phyloP scores from a whole-genome alignment of 768 basidiomycete species.

The Pholiota molesta region DNA sequence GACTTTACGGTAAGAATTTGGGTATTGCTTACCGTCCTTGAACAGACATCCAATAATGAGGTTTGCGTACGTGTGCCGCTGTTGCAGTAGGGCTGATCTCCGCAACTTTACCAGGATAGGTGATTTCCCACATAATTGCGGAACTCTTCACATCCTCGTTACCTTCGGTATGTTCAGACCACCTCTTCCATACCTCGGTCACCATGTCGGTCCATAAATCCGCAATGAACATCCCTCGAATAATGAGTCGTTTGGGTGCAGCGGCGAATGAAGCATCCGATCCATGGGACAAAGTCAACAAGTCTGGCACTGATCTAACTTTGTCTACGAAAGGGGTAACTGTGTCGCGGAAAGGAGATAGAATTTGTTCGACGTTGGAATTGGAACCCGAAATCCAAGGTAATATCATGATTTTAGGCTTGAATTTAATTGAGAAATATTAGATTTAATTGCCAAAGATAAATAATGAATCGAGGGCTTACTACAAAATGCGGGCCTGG shows the following conservation, averaged over 20 bases:
- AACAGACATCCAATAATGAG: constrained; percentile 4
- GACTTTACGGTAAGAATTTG: not conserved
- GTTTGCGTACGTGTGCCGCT: not conserved
- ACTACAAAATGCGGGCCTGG: not conserved
- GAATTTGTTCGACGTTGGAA: not conserved
- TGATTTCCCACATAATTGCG: constrained; percentile 3
- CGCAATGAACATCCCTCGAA: not conserved
- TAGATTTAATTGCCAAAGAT: not conserved
- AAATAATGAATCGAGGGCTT: not conserved
- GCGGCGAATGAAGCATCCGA: not conserved
- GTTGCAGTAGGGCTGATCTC: not conserved
- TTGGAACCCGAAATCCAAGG: not conserved
- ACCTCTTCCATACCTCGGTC: constrained; percentile 2
- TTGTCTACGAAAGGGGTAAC: not conserved
- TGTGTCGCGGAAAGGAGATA: not conserved
- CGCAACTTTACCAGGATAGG: not conserved
- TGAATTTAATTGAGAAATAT: not conserved
- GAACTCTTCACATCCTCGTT: constrained; percentile 7
- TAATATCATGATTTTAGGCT: constrained; percentile 2
- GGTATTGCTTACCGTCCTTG: constrained; percentile 2
- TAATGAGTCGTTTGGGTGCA: not conserved
- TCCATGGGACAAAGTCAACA: not conserved
- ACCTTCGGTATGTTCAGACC: constrained; percentile 4
- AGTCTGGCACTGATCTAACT: not conserved
- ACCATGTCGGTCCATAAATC: constrained; percentile 5